phyloP scores from a whole-genome alignment of 495 filamentous ascomycete genomes.

The Xylaria nigripes region DNA sequence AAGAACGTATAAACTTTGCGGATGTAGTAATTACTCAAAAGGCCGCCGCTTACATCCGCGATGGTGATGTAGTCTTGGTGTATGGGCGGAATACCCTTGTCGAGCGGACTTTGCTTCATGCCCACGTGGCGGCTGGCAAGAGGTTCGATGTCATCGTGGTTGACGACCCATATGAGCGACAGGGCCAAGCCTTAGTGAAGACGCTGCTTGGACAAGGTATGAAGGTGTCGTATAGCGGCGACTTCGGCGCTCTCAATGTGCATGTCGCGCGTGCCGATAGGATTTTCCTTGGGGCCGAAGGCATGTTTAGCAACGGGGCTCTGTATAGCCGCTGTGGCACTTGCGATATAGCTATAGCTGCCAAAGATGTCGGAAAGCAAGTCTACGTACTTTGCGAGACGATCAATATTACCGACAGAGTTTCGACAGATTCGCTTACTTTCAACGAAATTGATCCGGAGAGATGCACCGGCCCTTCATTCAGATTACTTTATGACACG shows the following conservation, averaged over 20 bases:
- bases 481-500: constrained; percentile 88
- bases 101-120: constrained; percentile 65
- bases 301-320: constrained; percentile 82
- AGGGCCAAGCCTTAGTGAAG: constrained; percentile 63
- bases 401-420: constrained; percentile 89
- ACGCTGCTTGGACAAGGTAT: constrained; percentile 60
- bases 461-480: constrained; percentile 46
- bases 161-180: constrained; percentile 70
- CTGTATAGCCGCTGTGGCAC: constrained; percentile 84
- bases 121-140: constrained; percentile 51
- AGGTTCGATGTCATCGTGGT: constrained; percentile 77
- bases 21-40: constrained; percentile 74
- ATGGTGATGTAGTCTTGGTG: constrained; percentile 77
- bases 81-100: constrained; percentile 86
- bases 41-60: constrained; percentile 58
- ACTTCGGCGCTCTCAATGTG: constrained; percentile 62
- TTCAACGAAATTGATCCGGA: constrained; percentile 79
- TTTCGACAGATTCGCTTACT: constrained; percentile 83
- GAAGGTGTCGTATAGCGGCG: constrained; percentile 68
- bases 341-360: constrained; percentile 79
- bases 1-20: constrained; percentile 78
- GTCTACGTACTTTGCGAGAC: constrained; percentile 91
- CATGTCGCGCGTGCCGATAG: constrained; percentile 66
- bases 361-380: constrained; percentile 62
- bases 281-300: constrained; percentile 80